phyloP scores from a whole-genome alignment of 2,329 filamentous ascomycete species.

The Fusarium albosuccineum region DNA sequence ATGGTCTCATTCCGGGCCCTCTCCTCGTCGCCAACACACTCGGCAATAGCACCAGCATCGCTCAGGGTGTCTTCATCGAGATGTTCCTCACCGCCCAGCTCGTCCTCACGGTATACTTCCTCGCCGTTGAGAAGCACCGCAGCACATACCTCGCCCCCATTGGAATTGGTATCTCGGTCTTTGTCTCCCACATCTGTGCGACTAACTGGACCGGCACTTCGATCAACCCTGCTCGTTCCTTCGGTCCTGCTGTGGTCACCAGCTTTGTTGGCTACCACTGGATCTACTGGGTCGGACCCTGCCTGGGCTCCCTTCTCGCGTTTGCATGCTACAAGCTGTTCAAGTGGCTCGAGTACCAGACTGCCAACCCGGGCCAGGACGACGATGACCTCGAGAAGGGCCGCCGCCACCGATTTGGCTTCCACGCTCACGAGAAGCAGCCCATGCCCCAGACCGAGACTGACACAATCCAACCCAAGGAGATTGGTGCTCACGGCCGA shows the following conservation, averaged over 20 bases:
- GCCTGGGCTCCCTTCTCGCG: slow-evolving; percentile 63
- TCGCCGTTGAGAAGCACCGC: slow-evolving; percentile 80
- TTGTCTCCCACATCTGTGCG: slow-evolving; percentile 66
- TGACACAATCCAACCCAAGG: slow-evolving; percentile 36
- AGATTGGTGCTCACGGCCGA: slow-evolving; percentile 22
- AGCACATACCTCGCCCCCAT: slow-evolving; percentile 78
- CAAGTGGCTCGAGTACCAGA: slow-evolving; percentile 65
- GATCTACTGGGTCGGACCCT: slow-evolving; percentile 69
- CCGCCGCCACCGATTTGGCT: slow-evolving; percentile 15
- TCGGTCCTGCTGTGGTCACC: slow-evolving; percentile 62
- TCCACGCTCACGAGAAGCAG: slow-evolving; percentile 13
- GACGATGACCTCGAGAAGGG: slow-evolving; percentile 48
- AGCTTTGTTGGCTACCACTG: slow-evolving; percentile 62
- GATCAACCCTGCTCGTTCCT: slow-evolving; percentile 65
- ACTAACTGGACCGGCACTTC: slow-evolving; percentile 63
- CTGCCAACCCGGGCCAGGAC: slow-evolving; percentile 64
- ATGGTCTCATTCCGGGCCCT: slow-evolving; percentile 69
- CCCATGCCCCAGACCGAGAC: slow-evolving; percentile 26
- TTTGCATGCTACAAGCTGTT: slow-evolving; percentile 64
- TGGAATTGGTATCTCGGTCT: slow-evolving; percentile 78
- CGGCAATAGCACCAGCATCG: slow-evolving; percentile 61
- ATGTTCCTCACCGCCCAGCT: slow-evolving; percentile 75
- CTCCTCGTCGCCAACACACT: slow-evolving; percentile 70
- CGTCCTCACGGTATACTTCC: slow-evolving; percentile 75
- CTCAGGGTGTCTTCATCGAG: slow-evolving; percentile 75